A percentile compares a stretch with the other conserved stretches of the same genome.
Evolutionary conservation across 805 yeast species (phyloP).

Genomic region (Vanderwaltozyma tropicalis): DNA sequence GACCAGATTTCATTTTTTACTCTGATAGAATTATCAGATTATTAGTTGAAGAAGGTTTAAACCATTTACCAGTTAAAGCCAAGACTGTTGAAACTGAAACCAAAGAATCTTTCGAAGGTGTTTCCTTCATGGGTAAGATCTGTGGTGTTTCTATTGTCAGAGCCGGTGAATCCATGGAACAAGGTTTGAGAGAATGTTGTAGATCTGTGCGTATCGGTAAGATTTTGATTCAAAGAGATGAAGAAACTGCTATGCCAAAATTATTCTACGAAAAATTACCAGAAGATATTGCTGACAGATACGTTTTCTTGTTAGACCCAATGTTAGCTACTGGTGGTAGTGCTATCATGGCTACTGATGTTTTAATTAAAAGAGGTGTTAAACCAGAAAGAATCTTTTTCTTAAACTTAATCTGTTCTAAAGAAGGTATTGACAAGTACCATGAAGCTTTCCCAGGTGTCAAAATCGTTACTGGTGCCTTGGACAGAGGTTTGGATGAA

Average conservation of each 20-base stretch:
- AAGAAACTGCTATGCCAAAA: constrained; percentile 90
- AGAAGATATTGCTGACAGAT: constrained; percentile 78
- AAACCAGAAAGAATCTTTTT: constrained; percentile 79
- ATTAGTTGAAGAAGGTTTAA: constrained; percentile 90
- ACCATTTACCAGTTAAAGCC: constrained; percentile 81
- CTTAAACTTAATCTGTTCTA: constrained; percentile 84
- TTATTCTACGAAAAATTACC: constrained; percentile 91
- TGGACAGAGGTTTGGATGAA: constrained; percentile 80
- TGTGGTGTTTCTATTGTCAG: constrained; percentile 97
- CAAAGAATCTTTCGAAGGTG: constrained; percentile 62
- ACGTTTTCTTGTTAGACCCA: constrained; percentile 87
- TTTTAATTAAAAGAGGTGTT: constrained; percentile 77
- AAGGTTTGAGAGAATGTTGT: constrained; percentile 94
- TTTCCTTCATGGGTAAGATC: constrained; percentile 77
- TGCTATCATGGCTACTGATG: constrained; percentile 95
- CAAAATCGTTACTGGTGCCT: constrained; percentile 85
- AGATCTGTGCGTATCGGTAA: constrained; percentile 94
- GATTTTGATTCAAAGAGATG: constrained; percentile 94
- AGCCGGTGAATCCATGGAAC: constrained; percentile 99
- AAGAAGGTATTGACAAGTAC: constrained; percentile 83
- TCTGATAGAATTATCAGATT: constrained; percentile 90
- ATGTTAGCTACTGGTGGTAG: constrained; percentile 99
- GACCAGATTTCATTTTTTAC: constrained; percentile 92
- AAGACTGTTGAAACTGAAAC: constrained; percentile 65
- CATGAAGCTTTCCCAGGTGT: constrained; percentile 71